Percentiles rank a stretch among this genome's conserved stretches.
These are phyloP conservation scores for Termitomyces sp. DNA, from an alignment of 768 basidiomycete species.

Conservation along the genomic window DNA sequence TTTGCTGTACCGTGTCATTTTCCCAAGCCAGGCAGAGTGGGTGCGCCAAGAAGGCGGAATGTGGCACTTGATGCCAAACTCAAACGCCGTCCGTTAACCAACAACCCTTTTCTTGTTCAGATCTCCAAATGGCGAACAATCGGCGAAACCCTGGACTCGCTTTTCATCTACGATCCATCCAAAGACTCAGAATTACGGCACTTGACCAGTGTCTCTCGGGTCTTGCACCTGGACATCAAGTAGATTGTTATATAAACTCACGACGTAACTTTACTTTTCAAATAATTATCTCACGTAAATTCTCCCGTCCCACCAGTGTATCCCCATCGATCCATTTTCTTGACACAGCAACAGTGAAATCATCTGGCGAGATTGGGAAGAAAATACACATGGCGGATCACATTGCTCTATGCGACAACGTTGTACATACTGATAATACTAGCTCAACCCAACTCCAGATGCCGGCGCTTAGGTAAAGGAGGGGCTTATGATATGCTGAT, in stretches of 20 bases:
- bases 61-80: conserved; percentile 23
- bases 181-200: neutral
- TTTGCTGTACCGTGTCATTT: conserved; percentile 44
- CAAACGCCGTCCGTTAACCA: neutral
- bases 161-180: neutral
- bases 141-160: neutral
- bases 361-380: neutral
- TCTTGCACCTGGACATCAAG: neutral
- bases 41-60: conserved; percentile 22
- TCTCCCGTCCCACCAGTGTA: neutral
- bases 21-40: conserved; percentile 55
- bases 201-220: neutral
- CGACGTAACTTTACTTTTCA: neutral
- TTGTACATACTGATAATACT: neutral
- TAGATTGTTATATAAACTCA: neutral
- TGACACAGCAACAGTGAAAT: neutral
- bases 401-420: neutral
- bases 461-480: neutral
- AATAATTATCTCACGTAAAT: neutral
- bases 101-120: neutral
- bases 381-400: neutral
- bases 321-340: neutral
- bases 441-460: neutral
- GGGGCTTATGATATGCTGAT: neutral
- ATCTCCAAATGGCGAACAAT: neutral